Percentiles rank a stretch among this genome's conserved stretches.
Evolutionary conservation across 2,329 filamentous ascomycete species (phyloP).

Genomic region (Fusarium albosuccineum): DNA sequence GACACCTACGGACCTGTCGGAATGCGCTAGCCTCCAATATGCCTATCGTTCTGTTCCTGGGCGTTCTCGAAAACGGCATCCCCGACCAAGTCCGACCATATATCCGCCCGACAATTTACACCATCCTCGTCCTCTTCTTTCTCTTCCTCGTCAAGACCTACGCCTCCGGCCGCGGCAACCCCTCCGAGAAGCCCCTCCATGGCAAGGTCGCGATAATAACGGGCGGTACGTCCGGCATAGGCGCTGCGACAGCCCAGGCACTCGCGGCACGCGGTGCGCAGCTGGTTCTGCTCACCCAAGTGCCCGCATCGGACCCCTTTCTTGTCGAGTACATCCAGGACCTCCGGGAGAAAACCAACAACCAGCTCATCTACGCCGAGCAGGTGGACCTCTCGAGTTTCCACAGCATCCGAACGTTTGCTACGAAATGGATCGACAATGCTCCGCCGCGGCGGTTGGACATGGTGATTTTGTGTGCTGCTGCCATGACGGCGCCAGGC

Average conservation of each 20-base stretch:
- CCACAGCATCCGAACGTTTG: constrained; percentile 92
- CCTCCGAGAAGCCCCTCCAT: constrained; percentile 86
- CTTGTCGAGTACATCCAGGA: constrained; percentile 94
- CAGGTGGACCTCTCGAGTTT: constrained; percentile 90
- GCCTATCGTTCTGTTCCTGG: constrained; percentile 66
- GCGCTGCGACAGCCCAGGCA: constrained; percentile 78
- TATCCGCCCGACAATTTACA: constrained; percentile 58
- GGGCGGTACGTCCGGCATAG: constrained; percentile 93
- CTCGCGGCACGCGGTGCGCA: constrained; percentile 89
- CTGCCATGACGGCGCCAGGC: constrained; percentile 78
- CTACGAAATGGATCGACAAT: constrained; percentile 98
- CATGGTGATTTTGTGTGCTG: constrained; percentile 90
- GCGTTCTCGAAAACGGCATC: constrained; percentile 61
- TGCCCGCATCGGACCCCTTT: constrained; percentile 85
- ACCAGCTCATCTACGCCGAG: constrained; percentile 93
- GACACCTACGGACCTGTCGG: background rate
- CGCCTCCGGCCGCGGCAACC: constrained; percentile 80
- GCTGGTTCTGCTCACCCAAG: constrained; percentile 87
- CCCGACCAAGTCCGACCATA: constrained; percentile 63
- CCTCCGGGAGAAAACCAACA: constrained; percentile 79
- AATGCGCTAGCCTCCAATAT: constrained; percentile 53
- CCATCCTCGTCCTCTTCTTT: constrained; percentile 51
- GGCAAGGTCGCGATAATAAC: constrained; percentile 95
- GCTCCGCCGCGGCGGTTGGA: constrained; percentile 89
- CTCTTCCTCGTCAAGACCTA: constrained; percentile 75